Percentiles rank a stretch among this genome's conserved stretches.
Conservation (phyloP, 495 filamentous ascomycete species). For the Sporormia fimetaria region DNA sequence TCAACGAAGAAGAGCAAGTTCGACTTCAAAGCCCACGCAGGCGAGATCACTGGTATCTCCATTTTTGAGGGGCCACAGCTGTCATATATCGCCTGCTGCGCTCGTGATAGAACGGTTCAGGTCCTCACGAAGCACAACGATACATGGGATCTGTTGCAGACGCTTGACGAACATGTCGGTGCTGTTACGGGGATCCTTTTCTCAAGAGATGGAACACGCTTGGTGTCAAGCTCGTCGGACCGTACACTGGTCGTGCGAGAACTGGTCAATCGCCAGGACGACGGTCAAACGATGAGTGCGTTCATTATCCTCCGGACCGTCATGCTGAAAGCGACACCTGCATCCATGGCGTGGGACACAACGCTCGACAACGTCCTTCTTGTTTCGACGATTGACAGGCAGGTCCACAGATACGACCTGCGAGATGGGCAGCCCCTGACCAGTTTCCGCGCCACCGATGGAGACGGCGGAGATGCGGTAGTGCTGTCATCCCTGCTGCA, state of each 20-base stretch:
- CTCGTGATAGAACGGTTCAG: constrained; percentile 82
- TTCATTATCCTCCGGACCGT: constrained; percentile 66
- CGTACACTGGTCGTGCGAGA: constrained; percentile 72
- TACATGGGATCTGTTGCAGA: constrained; percentile 53
- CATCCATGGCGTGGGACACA: constrained; percentile 62
- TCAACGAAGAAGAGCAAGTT: constrained; percentile 39
- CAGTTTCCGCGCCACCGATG: constrained; percentile 71
- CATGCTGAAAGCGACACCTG: constrained; percentile 71
- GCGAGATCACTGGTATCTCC: constrained; percentile 74
- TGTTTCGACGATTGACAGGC: constrained; percentile 74
- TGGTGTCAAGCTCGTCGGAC: constrained; percentile 82
- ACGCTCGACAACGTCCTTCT: constrained; percentile 46
- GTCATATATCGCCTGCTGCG: constrained; percentile 61
- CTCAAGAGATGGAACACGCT: constrained; percentile 49
- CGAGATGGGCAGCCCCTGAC: constrained; percentile 55
- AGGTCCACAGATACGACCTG: constrained; percentile 65
- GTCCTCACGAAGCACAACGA: constrained; percentile 54
- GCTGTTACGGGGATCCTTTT: constrained; percentile 55
- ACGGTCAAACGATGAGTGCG: constrained; percentile 55
- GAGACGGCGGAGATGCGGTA: constrained; percentile 66
- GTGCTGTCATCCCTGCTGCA: constrained; percentile 63
- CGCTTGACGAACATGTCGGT: constrained; percentile 67
- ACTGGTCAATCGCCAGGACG: constrained; percentile 54
- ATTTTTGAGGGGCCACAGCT: constrained; percentile 45
- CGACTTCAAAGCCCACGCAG: constrained; percentile 71